Evolutionary conservation across 257 asterid genomes (phyloP), one percentile per base, ranked within the genome.

Genomic region (Capsicum chinense): DNA sequence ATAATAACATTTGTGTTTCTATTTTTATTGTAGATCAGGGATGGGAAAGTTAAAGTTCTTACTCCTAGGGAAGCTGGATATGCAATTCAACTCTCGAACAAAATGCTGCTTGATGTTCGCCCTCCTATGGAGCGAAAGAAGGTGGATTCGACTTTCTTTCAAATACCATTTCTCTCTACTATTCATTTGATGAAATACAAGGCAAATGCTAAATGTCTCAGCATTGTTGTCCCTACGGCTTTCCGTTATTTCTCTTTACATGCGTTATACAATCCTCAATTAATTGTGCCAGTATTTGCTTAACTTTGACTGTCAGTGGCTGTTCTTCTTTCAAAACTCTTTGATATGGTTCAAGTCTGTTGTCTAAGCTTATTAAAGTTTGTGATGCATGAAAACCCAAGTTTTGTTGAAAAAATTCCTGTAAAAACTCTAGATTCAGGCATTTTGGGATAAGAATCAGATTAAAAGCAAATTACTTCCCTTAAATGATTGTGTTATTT

Each of bases 61-160:
- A 89, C 97, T 73, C 98, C 99, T 73, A 91, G 91, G 88, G 98
- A 96, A 93, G 97, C 98, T 92, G 99, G 99, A 68, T 96, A 94
- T 88, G 99, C 98, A 67, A 90, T 96, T 87, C 95, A 92, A 88
- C 97, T 96, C 83, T 92, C 98, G 8, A 88, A 88, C 84, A 96
- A 92, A 89, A 85, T 92, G 83, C 88, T 96, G 83, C 98, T 96
- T 19, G 99, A 96, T 86, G 98, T 96, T 63, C 98, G 99, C 56
- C 99, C 99, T 86, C 89, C 95, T 26, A 85, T 84, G 2, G 98
- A 94, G 90, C 98, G 92, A 39, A 56, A 88, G 70, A 96, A 96
- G 97, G 99, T 94, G 78, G 79, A 42, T 84, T 58, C 17, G 3
- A 62, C 60, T 56, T 88, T 82, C 33, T 68, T 14, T 56, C 64